Evolutionary conservation across 306 rosid species (phyloP), one percentile per base, ranked within the genome.

Genomic region (Prunus kanzakura): DNA sequence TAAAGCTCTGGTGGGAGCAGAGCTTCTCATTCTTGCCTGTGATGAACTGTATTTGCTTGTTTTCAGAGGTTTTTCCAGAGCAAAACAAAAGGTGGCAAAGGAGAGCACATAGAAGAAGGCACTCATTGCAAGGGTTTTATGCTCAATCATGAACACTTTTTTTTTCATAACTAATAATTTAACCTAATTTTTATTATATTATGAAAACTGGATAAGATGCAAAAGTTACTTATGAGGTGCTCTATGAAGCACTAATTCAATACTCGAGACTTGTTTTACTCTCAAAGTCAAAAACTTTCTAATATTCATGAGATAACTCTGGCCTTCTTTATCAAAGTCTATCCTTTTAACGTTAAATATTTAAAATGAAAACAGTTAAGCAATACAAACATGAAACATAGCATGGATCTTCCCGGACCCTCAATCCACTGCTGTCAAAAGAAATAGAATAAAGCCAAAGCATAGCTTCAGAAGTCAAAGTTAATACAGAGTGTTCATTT

Each of bases 1-100:
- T 47, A 74, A 35, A 15, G 77, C 61, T 56, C 38, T 87, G 70
- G 23, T 19, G 49, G 74, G 41, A 45, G 49, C 52, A 38, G 62
- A 55, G 62, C 22, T 69, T 67, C 30, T 81, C 93, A 89, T 87
- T n/a, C 47, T 83, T 58, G 45, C 16, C 70, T 20, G 9, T 68
- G 30, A 70, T 52, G 23, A 50, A 45, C 60, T 47, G 22, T 57
- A 27, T 12, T 74, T 66, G 64, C n/a, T 60, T 41, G 54, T 46
- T 46, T 67, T 63, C 62, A 56, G 62, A 29, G 30, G 71, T 69
- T 57, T 51, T 61, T 3, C 19, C 3, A 15, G 25, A 23, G 43
- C 58, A 15, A 46, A 74, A 45, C 43, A 38, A 38, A 58, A 63
- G 76, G 72, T 9, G 22, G 71, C 64, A 73, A 20, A 64, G 20